Evolutionary conservation across 768 basidiomycete species (phyloP).

Genomic region (Tylopilus felleus): DNA sequence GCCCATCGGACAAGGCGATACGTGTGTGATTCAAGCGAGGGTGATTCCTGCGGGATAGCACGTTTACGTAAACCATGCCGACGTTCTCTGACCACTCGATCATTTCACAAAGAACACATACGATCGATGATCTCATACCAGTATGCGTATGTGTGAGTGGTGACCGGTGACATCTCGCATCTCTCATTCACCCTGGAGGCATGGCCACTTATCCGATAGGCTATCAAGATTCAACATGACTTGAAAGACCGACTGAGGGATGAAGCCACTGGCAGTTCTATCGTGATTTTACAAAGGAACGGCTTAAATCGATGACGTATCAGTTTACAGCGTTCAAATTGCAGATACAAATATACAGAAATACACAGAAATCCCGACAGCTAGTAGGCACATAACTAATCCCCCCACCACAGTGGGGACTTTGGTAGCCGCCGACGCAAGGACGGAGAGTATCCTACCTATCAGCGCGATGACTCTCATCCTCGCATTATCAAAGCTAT

Average conservation of each 20-base stretch:
- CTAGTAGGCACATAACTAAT: neutral
- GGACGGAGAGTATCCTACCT: neutral
- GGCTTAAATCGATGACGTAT: too few species aligned
- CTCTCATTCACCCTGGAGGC: too few species aligned
- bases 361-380: neutral
- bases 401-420: too few species aligned
- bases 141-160: neutral
- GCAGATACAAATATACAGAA: neutral
- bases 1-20: neutral
- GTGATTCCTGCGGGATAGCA: neutral
- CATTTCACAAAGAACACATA: neutral
- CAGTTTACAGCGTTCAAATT: neutral
- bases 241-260: too few species aligned
- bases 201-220: too few species aligned
- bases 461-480: slow-evolving; percentile 4
- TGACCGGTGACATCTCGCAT: neutral
- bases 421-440: neutral
- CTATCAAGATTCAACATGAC: too few species aligned
- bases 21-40: neutral
- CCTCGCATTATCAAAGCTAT: slow-evolving; percentile 6
- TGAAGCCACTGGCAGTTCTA: too few species aligned
- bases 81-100: neutral
- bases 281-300: too few species aligned
- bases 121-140: neutral
- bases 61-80: neutral